Conservation (phyloP, 352 stramenopile species). For the Pythium vanterpoolii region DNA sequence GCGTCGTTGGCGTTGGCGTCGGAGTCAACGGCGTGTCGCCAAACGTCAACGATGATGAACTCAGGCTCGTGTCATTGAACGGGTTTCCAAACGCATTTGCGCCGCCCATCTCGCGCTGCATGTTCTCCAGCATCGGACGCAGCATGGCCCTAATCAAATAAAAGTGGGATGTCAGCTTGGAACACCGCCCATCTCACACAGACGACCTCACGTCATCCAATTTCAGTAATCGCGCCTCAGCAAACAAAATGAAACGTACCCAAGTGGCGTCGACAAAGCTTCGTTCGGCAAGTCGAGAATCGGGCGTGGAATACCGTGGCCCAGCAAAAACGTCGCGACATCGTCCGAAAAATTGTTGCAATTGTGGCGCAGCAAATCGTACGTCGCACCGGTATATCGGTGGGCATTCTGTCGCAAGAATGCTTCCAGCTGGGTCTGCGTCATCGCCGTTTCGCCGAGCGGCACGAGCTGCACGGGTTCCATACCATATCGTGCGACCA, state of each 20-base stretch:
- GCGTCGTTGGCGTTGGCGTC: background rate
- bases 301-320: conserved; percentile 84
- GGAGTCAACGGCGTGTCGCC: background rate
- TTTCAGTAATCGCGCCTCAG: background rate
- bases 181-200: too few relatives aligned
- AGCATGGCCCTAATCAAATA: conserved; percentile 54
- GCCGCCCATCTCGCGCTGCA: conserved; percentile 73
- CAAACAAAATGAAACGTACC: conserved; percentile 37
- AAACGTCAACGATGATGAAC: conserved; percentile 9
- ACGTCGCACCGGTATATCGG: conserved; percentile 87
- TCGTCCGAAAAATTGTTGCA: conserved; percentile 98
- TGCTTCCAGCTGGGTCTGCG: conserved; percentile 74
- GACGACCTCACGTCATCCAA: background rate
- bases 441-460: conserved; percentile 76
- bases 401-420: conserved; percentile 77
- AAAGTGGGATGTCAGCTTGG: too few relatives aligned
- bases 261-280: conserved; percentile 87
- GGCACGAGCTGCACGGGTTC: conserved; percentile 74
- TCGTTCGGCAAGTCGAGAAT: conserved; percentile 89
- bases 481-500: conserved; percentile 83
- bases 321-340: conserved; percentile 84
- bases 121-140: conserved; percentile 78
- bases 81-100: conserved; percentile 62
- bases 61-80: conserved; percentile 61
- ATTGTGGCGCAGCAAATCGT: conserved; percentile 94